Evolutionary conservation across 2,329 filamentous ascomycete genomes (phyloP).

Genomic region (Mollisiaceae sp.): DNA sequence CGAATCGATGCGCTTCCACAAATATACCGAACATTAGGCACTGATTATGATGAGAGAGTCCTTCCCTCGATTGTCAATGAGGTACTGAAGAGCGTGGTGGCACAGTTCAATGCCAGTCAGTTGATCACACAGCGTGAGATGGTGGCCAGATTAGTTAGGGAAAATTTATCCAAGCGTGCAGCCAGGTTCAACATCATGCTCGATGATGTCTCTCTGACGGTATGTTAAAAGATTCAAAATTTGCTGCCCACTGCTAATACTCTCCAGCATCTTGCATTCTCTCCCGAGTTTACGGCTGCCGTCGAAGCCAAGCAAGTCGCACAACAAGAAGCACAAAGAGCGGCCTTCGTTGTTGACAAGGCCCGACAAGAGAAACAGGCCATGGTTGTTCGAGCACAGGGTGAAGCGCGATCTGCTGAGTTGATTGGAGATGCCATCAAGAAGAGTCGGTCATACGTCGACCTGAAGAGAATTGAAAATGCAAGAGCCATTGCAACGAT

Average conservation of each 20-base stretch:
- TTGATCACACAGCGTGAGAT: constrained; percentile 99
- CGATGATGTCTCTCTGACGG: constrained; percentile 95
- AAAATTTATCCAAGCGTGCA: constrained; percentile 89
- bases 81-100: constrained; percentile 97
- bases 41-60: constrained; percentile 96
- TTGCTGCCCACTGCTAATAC: neutral
- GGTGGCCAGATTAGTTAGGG: constrained; percentile 87
- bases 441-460: constrained; percentile 97
- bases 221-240: constrained; percentile 51
- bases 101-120: constrained; percentile 98
- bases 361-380: constrained; percentile 99
- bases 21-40: constrained; percentile 94
- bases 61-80: constrained; percentile 98
- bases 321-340: constrained; percentile 93
- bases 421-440: constrained; percentile 99
- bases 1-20: constrained; percentile 87
- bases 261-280: constrained; percentile 70
- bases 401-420: constrained; percentile 97
- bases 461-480: constrained; percentile 98
- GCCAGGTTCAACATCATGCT: constrained; percentile 97
- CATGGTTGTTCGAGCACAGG: constrained; percentile 96
- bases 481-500: constrained; percentile 86
- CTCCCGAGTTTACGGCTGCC: constrained; percentile 74
- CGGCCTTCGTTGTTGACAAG: constrained; percentile 98
- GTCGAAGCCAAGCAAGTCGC: constrained; percentile 78